These are phyloP conservation scores for Thozetella sp. DNA, from an alignment of 495 filamentous ascomycete genomes.

Conservation along the genomic window DNA sequence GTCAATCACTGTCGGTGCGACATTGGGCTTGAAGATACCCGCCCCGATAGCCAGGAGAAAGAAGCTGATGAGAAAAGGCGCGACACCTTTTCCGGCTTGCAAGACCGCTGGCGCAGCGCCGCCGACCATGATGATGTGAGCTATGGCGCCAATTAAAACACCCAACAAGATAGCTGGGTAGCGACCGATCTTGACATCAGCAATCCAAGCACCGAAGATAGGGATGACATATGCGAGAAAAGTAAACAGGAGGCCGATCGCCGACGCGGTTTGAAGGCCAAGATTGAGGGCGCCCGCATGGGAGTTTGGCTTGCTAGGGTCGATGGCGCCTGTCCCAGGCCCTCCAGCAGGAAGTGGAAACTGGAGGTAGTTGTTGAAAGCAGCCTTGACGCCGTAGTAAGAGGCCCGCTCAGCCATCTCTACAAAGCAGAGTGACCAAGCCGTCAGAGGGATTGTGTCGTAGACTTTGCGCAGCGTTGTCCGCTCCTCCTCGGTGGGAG, in stretches of 20 bases:
- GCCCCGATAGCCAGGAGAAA: constrained; percentile 52
- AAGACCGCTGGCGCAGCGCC: constrained; percentile 55
- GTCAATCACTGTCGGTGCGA: constrained; percentile 67
- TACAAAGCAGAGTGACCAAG: constrained; percentile 48
- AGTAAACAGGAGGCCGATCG: constrained; percentile 47
- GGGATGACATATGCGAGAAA: constrained; percentile 56
- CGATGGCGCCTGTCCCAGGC: constrained; percentile 51
- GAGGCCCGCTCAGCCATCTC: constrained; percentile 53
- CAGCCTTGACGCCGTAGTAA: constrained; percentile 45
- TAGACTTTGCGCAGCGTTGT: constrained; percentile 47
- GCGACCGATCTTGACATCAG: constrained; percentile 51
- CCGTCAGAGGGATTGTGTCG: constrained; percentile 37
- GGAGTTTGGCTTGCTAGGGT: constrained; percentile 19
- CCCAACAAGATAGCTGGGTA: constrained; percentile 57
- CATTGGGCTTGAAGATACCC: constrained; percentile 73
- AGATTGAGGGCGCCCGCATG: constrained; percentile 28
- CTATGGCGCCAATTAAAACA: constrained; percentile 52
- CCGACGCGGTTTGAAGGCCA: constrained; percentile 54
- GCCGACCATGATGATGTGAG: constrained; percentile 56
- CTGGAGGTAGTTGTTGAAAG: constrained; percentile 54
- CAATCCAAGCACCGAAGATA: constrained; percentile 51
- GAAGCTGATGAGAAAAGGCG: constrained; percentile 52
- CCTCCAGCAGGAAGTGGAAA: constrained; percentile 50
- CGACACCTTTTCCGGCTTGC: constrained; percentile 45
- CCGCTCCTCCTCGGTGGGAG: constrained; percentile 50